Evolutionary conservation across 1,139 yeast species (phyloP), one percentile per base, ranked within the genome.

Genomic region (Candida labiduridarum): DNA sequence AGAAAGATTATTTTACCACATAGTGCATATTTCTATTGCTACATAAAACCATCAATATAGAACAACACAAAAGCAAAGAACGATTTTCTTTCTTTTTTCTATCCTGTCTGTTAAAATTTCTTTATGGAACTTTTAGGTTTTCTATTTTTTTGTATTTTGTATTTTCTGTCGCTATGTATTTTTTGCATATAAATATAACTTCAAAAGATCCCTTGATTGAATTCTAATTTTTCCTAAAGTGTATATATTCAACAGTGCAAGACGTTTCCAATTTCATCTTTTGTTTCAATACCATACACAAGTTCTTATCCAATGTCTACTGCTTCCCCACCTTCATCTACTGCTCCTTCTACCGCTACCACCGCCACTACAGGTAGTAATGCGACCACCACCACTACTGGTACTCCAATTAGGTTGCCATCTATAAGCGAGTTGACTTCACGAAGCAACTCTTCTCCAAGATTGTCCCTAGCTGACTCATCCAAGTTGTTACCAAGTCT

Each of bases 371-470:
- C 33, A 11, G 14, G 43, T 11, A 16, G 43, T 36, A 38, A 46
- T 10, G 44, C 50, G 25, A 44, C 49, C 11, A 34, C 53, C 10
- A 43, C 52, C 33, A 38, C 50, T 8, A 31, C 45, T 9, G 16
- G 49, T n/a, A 41, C 45, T 16, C 39, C 52, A 49, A 54, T 69
- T 38, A 67, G 62, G 52, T 65, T 71, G 54, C 76, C 76, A 14
- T 66, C 74, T 4, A 70, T 72, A 46, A 66, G 62, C 52, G 76
- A 72, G 52, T 63, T 72, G 56, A 69, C 75, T n/a, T 43, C 56
- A 19, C 49, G 49, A 19, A 45, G 19, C 35, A 38, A 44, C 36
- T 14, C 38, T 34, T 16, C 51, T 38, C 55, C 55, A 27, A 52
- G 53, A 44, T 47, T 49, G 6, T 33, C 48, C 10, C 8, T 22